Evolutionary conservation across 2,329 filamentous ascomycete species (phyloP).

Genomic region (Aspergillus terreus): DNA sequence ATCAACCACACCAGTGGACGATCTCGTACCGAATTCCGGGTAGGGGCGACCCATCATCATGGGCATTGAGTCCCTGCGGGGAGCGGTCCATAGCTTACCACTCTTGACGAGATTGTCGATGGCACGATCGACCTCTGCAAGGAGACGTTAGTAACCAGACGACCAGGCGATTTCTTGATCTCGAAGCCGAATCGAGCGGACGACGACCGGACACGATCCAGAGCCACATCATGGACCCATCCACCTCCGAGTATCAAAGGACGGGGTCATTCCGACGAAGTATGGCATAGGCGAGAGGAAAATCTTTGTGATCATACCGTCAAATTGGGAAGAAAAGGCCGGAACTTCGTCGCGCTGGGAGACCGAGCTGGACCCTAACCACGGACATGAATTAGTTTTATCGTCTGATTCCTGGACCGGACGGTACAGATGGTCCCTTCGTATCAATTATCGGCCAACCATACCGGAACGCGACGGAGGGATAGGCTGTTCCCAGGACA

Average conservation of each 20-base stretch:
- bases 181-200: background rate
- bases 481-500: slow-evolving; percentile 69
- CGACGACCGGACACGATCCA: background rate
- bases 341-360: slow-evolving; percentile 69
- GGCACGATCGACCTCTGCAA: slow-evolving; percentile 86
- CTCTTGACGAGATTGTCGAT: slow-evolving; percentile 96
- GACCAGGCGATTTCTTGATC: no score
- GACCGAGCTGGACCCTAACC: slow-evolving; percentile 68
- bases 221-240: no score
- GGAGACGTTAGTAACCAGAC: slow-evolving; percentile 22
- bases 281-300: background rate
- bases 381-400: slow-evolving; percentile 8
- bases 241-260: no score
- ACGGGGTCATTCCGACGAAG: background rate
- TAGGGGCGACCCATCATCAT: slow-evolving; percentile 58
- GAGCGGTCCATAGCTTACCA: slow-evolving; percentile 76
- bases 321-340: slow-evolving; percentile 83
- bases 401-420: slow-evolving; percentile 16
- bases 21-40: slow-evolving; percentile 57
- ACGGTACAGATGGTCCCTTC: background rate
- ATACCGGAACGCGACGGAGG: slow-evolving; percentile 70
- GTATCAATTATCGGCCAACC: slow-evolving; percentile 15
- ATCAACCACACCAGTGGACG: slow-evolving; percentile 16
- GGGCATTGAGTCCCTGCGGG: slow-evolving; percentile 77
- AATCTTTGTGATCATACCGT: slow-evolving; percentile 60